Evolutionary conservation across 352 stramenopile species (phyloP).

Genomic region (Phytopythium kandeliae): DNA sequence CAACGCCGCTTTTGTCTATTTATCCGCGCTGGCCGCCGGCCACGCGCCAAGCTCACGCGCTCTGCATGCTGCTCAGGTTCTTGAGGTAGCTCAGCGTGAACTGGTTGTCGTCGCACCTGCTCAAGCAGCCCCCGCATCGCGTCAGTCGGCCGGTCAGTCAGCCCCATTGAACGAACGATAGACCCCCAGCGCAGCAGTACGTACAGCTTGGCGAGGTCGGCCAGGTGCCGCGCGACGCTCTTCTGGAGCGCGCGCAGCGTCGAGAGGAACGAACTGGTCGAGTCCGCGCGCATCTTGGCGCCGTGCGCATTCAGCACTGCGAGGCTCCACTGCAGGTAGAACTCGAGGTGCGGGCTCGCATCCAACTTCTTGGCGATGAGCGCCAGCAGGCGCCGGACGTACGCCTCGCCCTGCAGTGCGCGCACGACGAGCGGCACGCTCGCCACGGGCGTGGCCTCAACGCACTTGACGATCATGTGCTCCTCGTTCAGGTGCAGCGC

Average conservation of each 20-base stretch:
- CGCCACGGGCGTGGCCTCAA: conserved; percentile 88
- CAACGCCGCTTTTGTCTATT: conserved; percentile 35
- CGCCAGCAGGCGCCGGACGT: conserved; percentile 91
- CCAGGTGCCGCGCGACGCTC: conserved; percentile 76
- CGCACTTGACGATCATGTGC: conserved; percentile 86
- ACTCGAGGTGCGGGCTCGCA: conserved; percentile 94
- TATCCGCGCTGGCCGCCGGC: conserved; percentile 18
- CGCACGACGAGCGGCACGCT: conserved; percentile 90
- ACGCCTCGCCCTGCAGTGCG: conserved; percentile 82
- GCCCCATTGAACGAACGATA: background rate
- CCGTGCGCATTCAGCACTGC: conserved; percentile 93
- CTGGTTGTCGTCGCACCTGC: conserved; percentile 86
- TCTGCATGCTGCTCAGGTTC: conserved; percentile 54
- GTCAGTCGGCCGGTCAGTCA: conserved; percentile 8
- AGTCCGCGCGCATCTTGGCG: conserved; percentile 72
- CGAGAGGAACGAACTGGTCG: conserved; percentile 60
- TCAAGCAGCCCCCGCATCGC: conserved; percentile 4
- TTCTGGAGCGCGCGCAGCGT: conserved; percentile 86
- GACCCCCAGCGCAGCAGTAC: conserved; percentile 14
- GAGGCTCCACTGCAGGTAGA: conserved; percentile 96
- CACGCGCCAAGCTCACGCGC: conserved; percentile 5
- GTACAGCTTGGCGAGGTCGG: conserved; percentile 84
- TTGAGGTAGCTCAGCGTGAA: conserved; percentile 85
- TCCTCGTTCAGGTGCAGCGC: conserved; percentile 96
- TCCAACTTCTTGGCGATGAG: conserved; percentile 92